Conservation (phyloP, 495 filamentous ascomycete species). For the Penicillium diatomitis region DNA sequence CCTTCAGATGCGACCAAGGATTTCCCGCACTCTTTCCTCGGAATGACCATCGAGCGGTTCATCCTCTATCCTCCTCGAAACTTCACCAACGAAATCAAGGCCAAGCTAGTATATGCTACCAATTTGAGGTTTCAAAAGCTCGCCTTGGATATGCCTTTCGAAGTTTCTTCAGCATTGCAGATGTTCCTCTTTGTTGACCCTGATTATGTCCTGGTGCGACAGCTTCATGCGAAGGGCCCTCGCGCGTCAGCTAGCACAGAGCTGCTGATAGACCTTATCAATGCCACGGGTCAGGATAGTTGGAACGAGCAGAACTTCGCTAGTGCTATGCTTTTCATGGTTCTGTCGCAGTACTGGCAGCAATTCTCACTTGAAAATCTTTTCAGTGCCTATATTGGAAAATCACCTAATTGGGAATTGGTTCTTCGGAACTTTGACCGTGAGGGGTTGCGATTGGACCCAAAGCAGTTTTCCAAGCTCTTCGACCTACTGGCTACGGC, state of each 20-base stretch:
- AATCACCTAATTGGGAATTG: slow-evolving; percentile 67
- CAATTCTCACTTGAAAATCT: slow-evolving; percentile 67
- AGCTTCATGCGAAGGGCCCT: slow-evolving; percentile 69
- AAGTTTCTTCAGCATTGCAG: slow-evolving; percentile 65
- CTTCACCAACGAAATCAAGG: slow-evolving; percentile 67
- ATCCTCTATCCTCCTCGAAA: slow-evolving; percentile 72
- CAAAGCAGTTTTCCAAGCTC: slow-evolving; percentile 69
- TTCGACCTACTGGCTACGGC: slow-evolving; percentile 66
- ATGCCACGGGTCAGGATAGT: slow-evolving; percentile 53
- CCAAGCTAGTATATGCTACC: slow-evolving; percentile 56
- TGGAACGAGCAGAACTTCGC: slow-evolving; percentile 77
- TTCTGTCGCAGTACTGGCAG: slow-evolving; percentile 54
- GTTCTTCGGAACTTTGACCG: slow-evolving; percentile 80
- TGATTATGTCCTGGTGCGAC: slow-evolving; percentile 57
- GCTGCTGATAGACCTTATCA: slow-evolving; percentile 52
- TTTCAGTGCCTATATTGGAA: slow-evolving; percentile 51
- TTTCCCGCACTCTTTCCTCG: slow-evolving; percentile 55
- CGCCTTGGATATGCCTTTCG: slow-evolving; percentile 52
- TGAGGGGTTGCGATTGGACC: slow-evolving; percentile 61
- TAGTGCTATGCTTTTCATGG: slow-evolving; percentile 72
- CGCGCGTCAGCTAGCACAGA: slow-evolving; percentile 45
- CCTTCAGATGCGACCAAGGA: slow-evolving; percentile 53
- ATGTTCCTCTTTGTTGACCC: slow-evolving; percentile 61
- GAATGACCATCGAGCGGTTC: slow-evolving; percentile 69
- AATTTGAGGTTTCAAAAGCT: slow-evolving; percentile 57